Evolutionary conservation across 495 filamentous ascomycete genomes (phyloP), one percentile per base, ranked within the genome.

Genomic region (Talaromyces trachyspermus): DNA sequence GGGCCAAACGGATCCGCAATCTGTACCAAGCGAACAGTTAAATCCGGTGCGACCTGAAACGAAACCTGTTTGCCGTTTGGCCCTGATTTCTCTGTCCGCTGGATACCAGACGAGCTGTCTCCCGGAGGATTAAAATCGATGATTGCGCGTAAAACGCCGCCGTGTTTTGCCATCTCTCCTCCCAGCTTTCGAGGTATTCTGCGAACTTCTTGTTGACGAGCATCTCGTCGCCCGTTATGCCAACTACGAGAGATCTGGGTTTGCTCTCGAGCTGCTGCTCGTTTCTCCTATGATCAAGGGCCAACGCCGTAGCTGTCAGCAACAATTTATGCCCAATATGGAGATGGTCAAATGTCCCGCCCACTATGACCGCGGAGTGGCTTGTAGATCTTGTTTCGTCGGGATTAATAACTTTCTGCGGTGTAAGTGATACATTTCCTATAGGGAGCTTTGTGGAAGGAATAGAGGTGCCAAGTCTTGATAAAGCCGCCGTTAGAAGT

Each of bases 321-420:
- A 98, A 78, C 18, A 96, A 74, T 59, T 95, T 96, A 70, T 98
- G 92, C n/a, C 92, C 92, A 22, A 86, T 78, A 59, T 97, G 92
- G 29, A 98, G 78, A 65, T 97, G 88, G 64, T 98, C 92, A 61
- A 97, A 98, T 3, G 92, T 97, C 15, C 92, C 92, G 33, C 91
- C 92, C 25, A 97, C 81, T n/a, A 79, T 81, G 25, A 95, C 84
- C 14, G 76, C 74, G 51, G 63, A 59, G 58, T 82, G 75, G 37
- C 59, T 55, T 15, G 44, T 54, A 22, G 48, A 48, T 25, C 51
- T 36, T 37, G 62, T 47, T 23, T 63, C 54, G 15, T 41, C 29
- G 23, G 62, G 49, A 37, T 47, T 35, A 36, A 68, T 20, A 33
- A 58, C 45, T 23, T 49, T 51, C 36, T 48, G 30, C 8, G 58